Conservation (phyloP, 495 filamentous ascomycete species). For the Neurospora sp. region DNA sequence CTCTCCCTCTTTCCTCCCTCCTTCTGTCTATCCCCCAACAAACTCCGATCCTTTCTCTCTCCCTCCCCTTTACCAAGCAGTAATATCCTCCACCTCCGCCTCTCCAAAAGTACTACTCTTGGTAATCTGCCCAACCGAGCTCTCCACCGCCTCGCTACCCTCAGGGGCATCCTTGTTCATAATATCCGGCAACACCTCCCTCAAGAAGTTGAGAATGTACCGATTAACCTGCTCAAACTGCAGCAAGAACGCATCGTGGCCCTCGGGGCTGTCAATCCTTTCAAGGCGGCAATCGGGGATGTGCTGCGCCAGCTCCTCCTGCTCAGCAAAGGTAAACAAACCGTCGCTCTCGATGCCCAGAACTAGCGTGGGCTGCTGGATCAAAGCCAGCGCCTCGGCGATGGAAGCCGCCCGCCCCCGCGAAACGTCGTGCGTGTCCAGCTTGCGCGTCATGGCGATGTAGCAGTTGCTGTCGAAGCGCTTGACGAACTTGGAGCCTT, state of each 20-base stretch:
- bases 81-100: slow-evolving; percentile 94
- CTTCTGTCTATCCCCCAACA: background rate
- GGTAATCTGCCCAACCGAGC: slow-evolving; percentile 40
- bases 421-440: slow-evolving; percentile 96
- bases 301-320: slow-evolving; percentile 76
- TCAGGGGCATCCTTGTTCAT: slow-evolving; percentile 52
- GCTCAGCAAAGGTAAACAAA: slow-evolving; percentile 92
- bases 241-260: slow-evolving; percentile 91
- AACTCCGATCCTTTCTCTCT: background rate
- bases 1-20: background rate
- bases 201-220: slow-evolving; percentile 76
- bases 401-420: slow-evolving; percentile 56
- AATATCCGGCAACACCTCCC: slow-evolving; percentile 73
- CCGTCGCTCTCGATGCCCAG: slow-evolving; percentile 92
- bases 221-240: slow-evolving; percentile 95
- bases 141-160: slow-evolving; percentile 29
- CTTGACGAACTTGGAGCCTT: slow-evolving; percentile 91
- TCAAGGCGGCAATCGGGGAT: slow-evolving; percentile 70
- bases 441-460: slow-evolving; percentile 95
- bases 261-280: slow-evolving; percentile 85
- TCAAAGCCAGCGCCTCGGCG: slow-evolving; percentile 61
- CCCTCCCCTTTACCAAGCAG: slow-evolving; percentile 60
- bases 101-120: slow-evolving; percentile 89
- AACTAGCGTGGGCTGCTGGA: slow-evolving; percentile 80
- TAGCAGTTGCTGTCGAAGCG: slow-evolving; percentile 98